These are phyloP conservation scores for Leucosporidium creatinivorum DNA, from an alignment of 768 basidiomycete genomes.

Conservation along the genomic window DNA sequence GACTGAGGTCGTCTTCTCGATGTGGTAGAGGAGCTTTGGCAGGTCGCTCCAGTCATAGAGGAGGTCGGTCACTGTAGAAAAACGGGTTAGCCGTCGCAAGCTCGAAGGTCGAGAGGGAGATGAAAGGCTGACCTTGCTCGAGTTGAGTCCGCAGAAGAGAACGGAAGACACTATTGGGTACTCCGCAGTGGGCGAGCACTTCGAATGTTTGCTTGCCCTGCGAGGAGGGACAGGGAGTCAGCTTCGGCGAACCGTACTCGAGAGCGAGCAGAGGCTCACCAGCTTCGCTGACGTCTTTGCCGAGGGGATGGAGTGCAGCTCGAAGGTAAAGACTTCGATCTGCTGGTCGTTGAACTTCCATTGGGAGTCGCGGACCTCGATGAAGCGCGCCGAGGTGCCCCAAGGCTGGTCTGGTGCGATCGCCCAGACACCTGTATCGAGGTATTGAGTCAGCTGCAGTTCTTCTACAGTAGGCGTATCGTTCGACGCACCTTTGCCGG, in stretches of 20 bases:
- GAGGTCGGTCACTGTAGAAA: not conserved
- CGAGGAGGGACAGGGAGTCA: not conserved
- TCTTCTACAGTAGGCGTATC: too few species aligned
- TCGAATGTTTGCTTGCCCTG: conserved; percentile 31
- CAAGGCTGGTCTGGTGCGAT: not conserved
- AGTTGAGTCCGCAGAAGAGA: not conserved
- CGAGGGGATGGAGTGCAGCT: conserved; percentile 17
- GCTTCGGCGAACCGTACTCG: not conserved
- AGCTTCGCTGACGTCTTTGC: not conserved
- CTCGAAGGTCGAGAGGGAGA: not conserved
- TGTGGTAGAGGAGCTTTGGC: not conserved
- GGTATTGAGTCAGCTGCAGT: not conserved
- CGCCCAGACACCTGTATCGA: conserved; percentile 21
- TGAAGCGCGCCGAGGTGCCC: conserved; percentile 6
- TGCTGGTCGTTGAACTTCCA: conserved; percentile 24
- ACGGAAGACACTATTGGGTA: conserved; percentile 3
- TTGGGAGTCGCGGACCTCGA: conserved; percentile 29
- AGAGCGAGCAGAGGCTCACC: not conserved
- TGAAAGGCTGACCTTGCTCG: not conserved
- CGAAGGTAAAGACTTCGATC: conserved; percentile 9
- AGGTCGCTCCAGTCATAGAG: not conserved
- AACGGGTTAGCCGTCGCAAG: not conserved
- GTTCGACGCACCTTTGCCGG: conserved; percentile 10
- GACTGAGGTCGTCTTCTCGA: conserved; percentile 10
- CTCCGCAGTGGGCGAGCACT: conserved; percentile 24